Evolutionary conservation across 1,284 basidiomycete species (phyloP).

Genomic region (Uromyces viciae-fabae): DNA sequence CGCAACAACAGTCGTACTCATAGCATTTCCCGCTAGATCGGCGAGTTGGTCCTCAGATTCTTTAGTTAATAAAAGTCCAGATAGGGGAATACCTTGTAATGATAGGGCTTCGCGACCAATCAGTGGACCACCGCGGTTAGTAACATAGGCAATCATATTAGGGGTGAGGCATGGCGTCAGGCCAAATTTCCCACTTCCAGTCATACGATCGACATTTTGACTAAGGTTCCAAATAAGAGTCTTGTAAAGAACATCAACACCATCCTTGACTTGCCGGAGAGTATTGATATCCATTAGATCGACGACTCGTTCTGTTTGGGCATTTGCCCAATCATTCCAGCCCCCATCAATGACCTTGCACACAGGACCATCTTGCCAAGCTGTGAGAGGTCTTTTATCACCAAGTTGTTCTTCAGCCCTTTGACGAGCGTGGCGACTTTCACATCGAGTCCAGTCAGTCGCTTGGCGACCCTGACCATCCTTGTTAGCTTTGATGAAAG

Average conservation of each 20-base stretch:
- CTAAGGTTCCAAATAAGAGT: conserved; percentile 98
- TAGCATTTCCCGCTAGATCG: conserved; percentile 91
- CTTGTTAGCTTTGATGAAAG: conserved; percentile 58
- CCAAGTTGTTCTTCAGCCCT: conserved; percentile 79
- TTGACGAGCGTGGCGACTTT: conserved; percentile 82
- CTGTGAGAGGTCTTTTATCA: conserved; percentile 76
- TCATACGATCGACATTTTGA: conserved; percentile 81
- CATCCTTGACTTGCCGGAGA: conserved; percentile 73
- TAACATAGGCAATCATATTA: conserved; percentile 92
- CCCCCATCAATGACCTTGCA: conserved; percentile 84
- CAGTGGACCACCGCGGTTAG: conserved; percentile 93
- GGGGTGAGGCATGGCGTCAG: conserved; percentile 89
- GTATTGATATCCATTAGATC: conserved; percentile 88
- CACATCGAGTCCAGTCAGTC: conserved; percentile 82
- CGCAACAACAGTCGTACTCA: conserved; percentile 87
- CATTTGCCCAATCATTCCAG: conserved; percentile 87
- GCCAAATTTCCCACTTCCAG: conserved; percentile 72
- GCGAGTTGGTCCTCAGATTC: conserved; percentile 90
- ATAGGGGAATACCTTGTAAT: conserved; percentile 86
- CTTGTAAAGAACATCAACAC: conserved; percentile 78
- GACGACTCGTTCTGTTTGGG: conserved; percentile 88
- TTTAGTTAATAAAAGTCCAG: conserved; percentile 82
- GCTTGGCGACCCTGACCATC: conserved; percentile 60
- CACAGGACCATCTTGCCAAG: conserved; percentile 87
- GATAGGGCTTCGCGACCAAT: conserved; percentile 86